Percentiles rank a stretch among this genome's conserved stretches.
Evolutionary conservation across 2,329 filamentous ascomycete species (phyloP).

Genomic region (Calonectria pseudoturangicola): DNA sequence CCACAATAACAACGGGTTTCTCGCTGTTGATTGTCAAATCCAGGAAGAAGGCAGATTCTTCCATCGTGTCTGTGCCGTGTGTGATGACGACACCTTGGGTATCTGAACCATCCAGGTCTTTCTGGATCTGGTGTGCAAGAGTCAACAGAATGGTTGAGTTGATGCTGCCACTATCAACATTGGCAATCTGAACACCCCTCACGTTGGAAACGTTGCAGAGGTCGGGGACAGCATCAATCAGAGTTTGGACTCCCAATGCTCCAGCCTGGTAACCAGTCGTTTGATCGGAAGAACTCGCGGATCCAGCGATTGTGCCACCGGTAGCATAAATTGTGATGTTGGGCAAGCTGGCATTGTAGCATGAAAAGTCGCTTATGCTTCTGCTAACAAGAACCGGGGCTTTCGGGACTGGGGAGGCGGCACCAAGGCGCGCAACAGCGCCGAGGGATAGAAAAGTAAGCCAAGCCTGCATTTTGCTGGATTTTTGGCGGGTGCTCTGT

Average conservation of each 20-base stretch:
- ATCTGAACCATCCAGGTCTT: conserved; percentile 62
- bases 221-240: conserved; percentile 74
- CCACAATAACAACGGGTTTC: conserved; percentile 76
- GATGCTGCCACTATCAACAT: conserved; percentile 68
- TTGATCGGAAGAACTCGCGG: conserved; percentile 66
- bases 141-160: conserved; percentile 69
- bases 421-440: not conserved
- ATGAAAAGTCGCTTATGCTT: conserved; percentile 49
- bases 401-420: not conserved
- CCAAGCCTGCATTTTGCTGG: conserved; percentile 14
- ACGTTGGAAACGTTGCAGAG: conserved; percentile 73
- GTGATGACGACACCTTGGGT: conserved; percentile 73
- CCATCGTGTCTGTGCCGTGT: conserved; percentile 79
- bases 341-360: conserved; percentile 61
- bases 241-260: conserved; percentile 67
- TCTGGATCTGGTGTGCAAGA: conserved; percentile 68
- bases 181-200: conserved; percentile 70
- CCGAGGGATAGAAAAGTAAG: not conserved
- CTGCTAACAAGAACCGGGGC: not conserved
- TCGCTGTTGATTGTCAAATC: conserved; percentile 72
- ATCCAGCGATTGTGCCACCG: conserved; percentile 76
- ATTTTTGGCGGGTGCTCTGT: not conserved
- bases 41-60: conserved; percentile 78
- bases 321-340: conserved; percentile 75
- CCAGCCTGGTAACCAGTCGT: conserved; percentile 65